These are phyloP conservation scores for Epithele typhae DNA, from an alignment of 768 basidiomycete species.

Conservation along the genomic window DNA sequence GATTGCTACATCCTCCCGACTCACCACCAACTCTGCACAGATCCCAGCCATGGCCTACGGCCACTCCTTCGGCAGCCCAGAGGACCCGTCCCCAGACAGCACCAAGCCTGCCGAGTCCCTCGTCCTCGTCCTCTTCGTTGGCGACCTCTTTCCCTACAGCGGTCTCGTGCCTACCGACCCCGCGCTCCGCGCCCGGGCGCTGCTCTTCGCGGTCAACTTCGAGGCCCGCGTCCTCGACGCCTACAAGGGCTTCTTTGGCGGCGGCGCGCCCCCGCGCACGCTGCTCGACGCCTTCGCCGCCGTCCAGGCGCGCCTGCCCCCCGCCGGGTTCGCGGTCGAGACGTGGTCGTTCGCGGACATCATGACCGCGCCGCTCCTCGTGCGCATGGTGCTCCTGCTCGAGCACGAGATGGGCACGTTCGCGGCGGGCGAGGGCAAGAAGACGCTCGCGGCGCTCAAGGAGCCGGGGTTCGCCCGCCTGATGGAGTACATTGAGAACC, in stretches of 20 bases:
- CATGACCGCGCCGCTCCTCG: conserved; percentile 56
- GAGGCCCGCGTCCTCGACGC: conserved; percentile 39
- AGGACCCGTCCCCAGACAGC: conserved; percentile 54
- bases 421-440: conserved; percentile 42
- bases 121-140: conserved; percentile 61
- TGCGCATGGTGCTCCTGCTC: conserved; percentile 39
- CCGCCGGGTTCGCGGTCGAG: conserved; percentile 39
- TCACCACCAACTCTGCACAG: conserved; percentile 20
- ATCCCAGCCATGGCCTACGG: conserved; percentile 58
- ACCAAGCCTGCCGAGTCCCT: conserved; percentile 59
- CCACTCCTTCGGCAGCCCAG: conserved; percentile 48
- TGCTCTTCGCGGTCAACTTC: conserved; percentile 57
- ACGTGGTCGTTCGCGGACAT: conserved; percentile 59
- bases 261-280: neutral
- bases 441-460: conserved; percentile 37
- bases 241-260: conserved; percentile 30
- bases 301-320: neutral
- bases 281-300: neutral
- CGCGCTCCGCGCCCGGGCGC: conserved; percentile 49
- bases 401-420: conserved; percentile 49
- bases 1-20: neutral
- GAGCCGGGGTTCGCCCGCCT: conserved; percentile 45
- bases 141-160: conserved; percentile 49
- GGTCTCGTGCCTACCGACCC: conserved; percentile 50
- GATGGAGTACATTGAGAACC: conserved; percentile 39